Evolutionary conservation across 192 early-diverging fungal species (phyloP), one percentile per base, ranked within the genome.

Genomic region (Coemansia sp.): DNA sequence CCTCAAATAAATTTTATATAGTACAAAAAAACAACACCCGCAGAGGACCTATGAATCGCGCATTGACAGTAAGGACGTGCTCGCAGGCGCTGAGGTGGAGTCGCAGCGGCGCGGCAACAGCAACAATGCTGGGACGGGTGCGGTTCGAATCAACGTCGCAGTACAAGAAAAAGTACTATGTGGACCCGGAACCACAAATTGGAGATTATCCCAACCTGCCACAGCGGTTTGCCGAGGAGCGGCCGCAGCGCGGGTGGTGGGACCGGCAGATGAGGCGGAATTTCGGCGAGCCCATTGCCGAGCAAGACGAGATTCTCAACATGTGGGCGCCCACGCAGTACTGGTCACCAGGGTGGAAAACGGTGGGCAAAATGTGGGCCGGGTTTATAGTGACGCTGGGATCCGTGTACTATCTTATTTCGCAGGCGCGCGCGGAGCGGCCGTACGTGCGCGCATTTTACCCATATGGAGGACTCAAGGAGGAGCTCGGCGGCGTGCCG

Each of bases 171-270:
- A 58, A 61, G 38, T 32, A 55, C 37, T 77, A 77, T 33, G 29
- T 63, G 18, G 77, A 79, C 46, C 77, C 77, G 8, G 85, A 90
- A 35, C 84, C 87, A 22, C 87, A 87, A 68, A 87, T 87, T 47
- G 87, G 87, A 36, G 81, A 84, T 36, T 89, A 89, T 51, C 87
- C 87, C 51, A 87, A 87, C 61, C 51, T 89, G 66, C 85, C 85
- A 29, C 82, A 81, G 34, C 54, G 68, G 64, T 84, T 78, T 57
- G 60, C 79, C 23, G 82, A 89, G 60, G 70, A 68, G 29, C 80
- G 85, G 60, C 77, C 81, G 50, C 82, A 79, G 36, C 74, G 59
- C 40, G 87, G 85, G 35, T 89, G 83, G 81, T 80, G 77, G 80
- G 84, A 89, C 72, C 66, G 73, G 51, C 87, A 89, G 76, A 85